Evolutionary conservation across 768 basidiomycete genomes (phyloP), one percentile per base, ranked within the genome.

Genomic region (Mycena kentingensis): DNA sequence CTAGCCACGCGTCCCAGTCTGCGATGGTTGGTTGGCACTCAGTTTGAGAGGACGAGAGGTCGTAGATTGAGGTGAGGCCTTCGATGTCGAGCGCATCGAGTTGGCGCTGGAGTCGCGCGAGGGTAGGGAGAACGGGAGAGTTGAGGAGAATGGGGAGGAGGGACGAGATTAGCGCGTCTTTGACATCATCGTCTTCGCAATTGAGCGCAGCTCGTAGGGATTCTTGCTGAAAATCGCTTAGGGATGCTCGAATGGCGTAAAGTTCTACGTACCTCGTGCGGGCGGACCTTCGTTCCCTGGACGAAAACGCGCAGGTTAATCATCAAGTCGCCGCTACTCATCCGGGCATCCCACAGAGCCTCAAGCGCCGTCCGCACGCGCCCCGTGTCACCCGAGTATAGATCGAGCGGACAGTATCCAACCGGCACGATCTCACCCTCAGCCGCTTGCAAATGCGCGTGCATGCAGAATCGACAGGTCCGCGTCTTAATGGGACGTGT

Each of bases 401-500:
- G 74, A 70, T 99, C 96, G 50, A 99, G 73, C 3, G 96, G 95
- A 66, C 93, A 95, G 68, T 92, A 99, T 5, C 72, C 71, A 22
- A 66, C 70, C 16, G 75, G 63, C 19, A 73, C 65, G 43, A 62
- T 58, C 21, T 74, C 66, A 5, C 73, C 79, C 27, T 72, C 63
- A 27, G 65, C 60, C 21, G 66, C 62, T 65, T 75, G 83, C 63
- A 84, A 64, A 54, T 81, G 75, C 2, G 83, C 75, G 67, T 98
- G 93, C 87, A 98, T 90, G 67, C 93, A 94, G 68, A 92, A 95
- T 58, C 96, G 81, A 73, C 94, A 96, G 15, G 88, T 86, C 34
- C 68, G 71, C 6, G 75, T 75, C 75, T 98, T 98, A 58, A 83
- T 69, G 1, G 63, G 53, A 16, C 68, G 74, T 1, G 85, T 88